These are phyloP conservation scores for Plasmodium ovale DNA, from an alignment of 169 alveolate species.

Conservation along the genomic window DNA sequence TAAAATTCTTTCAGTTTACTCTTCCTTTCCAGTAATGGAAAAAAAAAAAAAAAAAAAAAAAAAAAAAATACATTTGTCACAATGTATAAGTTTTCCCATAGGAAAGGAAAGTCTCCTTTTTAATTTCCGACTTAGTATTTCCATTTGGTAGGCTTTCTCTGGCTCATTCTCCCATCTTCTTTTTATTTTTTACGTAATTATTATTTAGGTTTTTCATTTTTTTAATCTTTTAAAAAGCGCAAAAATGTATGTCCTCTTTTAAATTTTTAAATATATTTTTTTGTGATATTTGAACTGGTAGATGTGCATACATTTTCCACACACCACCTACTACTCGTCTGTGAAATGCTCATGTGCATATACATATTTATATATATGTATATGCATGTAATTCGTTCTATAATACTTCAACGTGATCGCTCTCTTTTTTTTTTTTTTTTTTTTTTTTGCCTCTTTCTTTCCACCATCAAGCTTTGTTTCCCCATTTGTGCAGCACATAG, in stretches of 20 bases:
- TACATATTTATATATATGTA: too few relatives aligned
- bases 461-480: too few relatives aligned
- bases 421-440: too few relatives aligned
- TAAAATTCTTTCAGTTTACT: background rate
- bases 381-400: too few relatives aligned
- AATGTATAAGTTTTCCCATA: background rate
- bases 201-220: background rate
- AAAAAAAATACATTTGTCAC: too few relatives aligned
- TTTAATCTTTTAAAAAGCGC: background rate
- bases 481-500: too few relatives aligned
- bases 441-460: too few relatives aligned
- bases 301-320: background rate
- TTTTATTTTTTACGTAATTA: background rate
- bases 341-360: too few relatives aligned
- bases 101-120: background rate
- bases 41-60: background rate
- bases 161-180: background rate
- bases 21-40: background rate
- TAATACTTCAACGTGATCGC: too few relatives aligned
- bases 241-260: background rate
- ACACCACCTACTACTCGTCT: too few relatives aligned
- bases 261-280: too few relatives aligned
- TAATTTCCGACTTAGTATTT: background rate
- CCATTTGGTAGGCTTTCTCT: background rate
- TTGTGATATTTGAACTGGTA: background rate